Percentiles rank a stretch among this genome's conserved stretches.
These are phyloP conservation scores for Sabuloglossum arenarium DNA, from an alignment of 495 filamentous ascomycete species.

Conservation along the genomic window DNA sequence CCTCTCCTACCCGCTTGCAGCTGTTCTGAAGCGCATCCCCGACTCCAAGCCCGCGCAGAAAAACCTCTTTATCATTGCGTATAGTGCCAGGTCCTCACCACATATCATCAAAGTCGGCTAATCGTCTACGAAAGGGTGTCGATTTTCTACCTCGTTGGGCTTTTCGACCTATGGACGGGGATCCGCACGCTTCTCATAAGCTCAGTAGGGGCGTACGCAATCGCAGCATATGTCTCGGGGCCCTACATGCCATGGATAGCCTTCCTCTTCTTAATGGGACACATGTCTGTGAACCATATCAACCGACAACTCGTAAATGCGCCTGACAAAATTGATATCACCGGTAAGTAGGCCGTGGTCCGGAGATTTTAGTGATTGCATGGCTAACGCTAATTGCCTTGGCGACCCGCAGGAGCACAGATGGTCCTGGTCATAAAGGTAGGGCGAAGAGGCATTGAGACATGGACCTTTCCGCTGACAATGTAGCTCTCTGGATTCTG, in stretches of 20 bases:
- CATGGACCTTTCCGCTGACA: background rate
- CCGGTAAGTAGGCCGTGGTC: constrained; percentile 25
- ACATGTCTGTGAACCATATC: constrained; percentile 83
- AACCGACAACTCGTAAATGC: constrained; percentile 48
- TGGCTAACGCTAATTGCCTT: background rate
- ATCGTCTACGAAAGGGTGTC: constrained; percentile 29
- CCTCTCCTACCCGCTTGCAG: constrained; percentile 82
- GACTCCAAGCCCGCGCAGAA: constrained; percentile 70
- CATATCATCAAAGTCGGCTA: background rate
- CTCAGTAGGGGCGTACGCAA: constrained; percentile 57
- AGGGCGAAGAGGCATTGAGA: background rate
- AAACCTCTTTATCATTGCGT: constrained; percentile 72
- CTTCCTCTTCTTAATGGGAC: constrained; percentile 86
- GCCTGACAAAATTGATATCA: constrained; percentile 58
- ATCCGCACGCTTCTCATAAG: constrained; percentile 60
- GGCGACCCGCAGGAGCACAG: constrained; percentile 34
- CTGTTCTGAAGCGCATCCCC: constrained; percentile 72
- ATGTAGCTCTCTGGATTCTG: constrained; percentile 38
- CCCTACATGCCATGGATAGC: constrained; percentile 97
- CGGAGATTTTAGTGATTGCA: background rate
- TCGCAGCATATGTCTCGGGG: constrained; percentile 67
- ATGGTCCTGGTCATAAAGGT: constrained; percentile 97
- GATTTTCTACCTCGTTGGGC: constrained; percentile 76
- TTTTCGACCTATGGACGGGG: constrained; percentile 90
- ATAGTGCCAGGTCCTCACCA: constrained; percentile 9